A percentile compares a stretch with the other conserved stretches of the same genome.
Conservation (phyloP, 768 basidiomycete species). For the Boletus rubescentipes region DNA sequence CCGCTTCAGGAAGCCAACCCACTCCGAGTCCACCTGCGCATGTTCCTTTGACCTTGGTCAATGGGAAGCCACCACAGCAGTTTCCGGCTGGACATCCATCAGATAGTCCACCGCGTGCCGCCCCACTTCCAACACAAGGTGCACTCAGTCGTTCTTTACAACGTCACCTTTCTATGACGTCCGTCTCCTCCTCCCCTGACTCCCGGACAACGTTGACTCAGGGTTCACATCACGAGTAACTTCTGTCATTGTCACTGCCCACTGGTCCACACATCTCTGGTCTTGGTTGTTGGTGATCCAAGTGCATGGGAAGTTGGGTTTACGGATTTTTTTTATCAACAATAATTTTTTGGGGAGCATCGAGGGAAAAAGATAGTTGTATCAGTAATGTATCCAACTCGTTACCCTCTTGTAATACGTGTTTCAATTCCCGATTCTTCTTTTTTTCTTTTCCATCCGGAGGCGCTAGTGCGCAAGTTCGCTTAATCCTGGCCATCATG, state of each 20-base stretch:
- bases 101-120: not conserved
- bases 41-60: conserved; percentile 22
- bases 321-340: conserved; percentile 12
- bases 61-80: conserved; percentile 33
- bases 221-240: conserved; percentile 14
- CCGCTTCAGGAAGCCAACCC: conserved; percentile 3
- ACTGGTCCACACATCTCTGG: not conserved
- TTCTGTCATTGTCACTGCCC: not conserved
- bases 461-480: too few relatives aligned
- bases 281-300: not conserved
- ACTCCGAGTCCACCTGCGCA: conserved; percentile 2
- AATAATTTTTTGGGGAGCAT: conserved; percentile 1
- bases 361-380: conserved; percentile 17
- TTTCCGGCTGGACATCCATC: conserved; percentile 26
- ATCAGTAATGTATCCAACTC: conserved; percentile 22
- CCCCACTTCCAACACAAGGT: conserved; percentile 8
- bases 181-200: conserved; percentile 23
- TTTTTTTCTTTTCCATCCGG: too few relatives aligned
- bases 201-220: conserved; percentile 24
- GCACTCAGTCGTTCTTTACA: conserved; percentile 22
- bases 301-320: not conserved
- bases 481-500: too few relatives aligned
- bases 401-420: conserved; percentile 27
- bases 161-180: conserved; percentile 28
- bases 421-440: not conserved